These are phyloP conservation scores for Luvunga scandens DNA, from an alignment of 345 rosid species.

Conservation along the genomic window DNA sequence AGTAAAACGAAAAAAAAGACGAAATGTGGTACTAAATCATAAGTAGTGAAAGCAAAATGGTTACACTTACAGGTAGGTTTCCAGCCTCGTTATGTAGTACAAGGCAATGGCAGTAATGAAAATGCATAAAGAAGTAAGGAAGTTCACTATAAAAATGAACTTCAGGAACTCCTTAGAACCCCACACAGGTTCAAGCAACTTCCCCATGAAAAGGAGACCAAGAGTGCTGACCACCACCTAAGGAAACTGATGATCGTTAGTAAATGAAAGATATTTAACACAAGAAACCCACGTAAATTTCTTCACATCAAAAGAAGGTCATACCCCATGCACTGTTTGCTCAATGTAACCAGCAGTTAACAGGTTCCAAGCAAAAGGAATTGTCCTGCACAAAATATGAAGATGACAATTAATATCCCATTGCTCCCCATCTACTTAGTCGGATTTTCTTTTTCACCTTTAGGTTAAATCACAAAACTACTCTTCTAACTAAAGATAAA, in stretches of 20 bases:
- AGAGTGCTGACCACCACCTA: conserved; percentile 68
- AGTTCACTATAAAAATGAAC: conserved; percentile 81
- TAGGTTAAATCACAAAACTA: neutral
- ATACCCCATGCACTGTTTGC: conserved; percentile 81
- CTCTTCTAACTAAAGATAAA: neutral
- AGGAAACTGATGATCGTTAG: conserved; percentile 16
- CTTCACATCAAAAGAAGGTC: conserved; percentile 11
- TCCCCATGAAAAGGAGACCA: conserved; percentile 89
- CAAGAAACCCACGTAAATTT: conserved; percentile 1
- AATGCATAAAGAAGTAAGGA: conserved; percentile 75
- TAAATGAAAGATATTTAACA: neutral
- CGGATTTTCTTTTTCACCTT: neutral
- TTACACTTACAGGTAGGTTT: conserved; percentile 78
- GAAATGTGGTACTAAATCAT: neutral
- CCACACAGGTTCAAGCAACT: conserved; percentile 94
- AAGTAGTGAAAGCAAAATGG: conserved; percentile 2
- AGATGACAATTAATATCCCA: conserved; percentile 2
- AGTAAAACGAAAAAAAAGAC: neutral
- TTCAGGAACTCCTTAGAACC: conserved; percentile 95
- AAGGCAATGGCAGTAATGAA: conserved; percentile 81
- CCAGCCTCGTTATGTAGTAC: conserved; percentile 77
- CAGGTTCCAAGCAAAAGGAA: conserved; percentile 98
- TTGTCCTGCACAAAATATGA: conserved; percentile 61
- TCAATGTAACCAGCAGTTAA: conserved; percentile 89
- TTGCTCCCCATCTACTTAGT: neutral